Base-by-base conservation (phyloP, 2,329 filamentous ascomycete species). In the Fusarium xylarioides region DNA sequence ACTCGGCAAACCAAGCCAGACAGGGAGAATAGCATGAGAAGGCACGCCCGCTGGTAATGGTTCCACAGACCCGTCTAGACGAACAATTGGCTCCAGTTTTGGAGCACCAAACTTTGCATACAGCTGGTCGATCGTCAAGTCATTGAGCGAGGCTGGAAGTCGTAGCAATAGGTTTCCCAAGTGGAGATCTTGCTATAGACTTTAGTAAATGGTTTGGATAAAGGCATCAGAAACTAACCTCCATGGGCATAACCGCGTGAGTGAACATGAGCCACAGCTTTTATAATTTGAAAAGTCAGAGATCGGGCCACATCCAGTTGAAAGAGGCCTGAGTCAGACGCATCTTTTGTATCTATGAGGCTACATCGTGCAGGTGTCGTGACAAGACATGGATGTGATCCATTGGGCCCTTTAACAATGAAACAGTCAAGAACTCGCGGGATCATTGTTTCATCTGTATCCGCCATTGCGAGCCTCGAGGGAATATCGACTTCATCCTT, bases 1-100 rank as follows among this genome's bases (percentile, higher is more conserved):
- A 55, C 79, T 79, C 54, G 74, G 50, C 66, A 79, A 68, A 3
- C 83, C 80, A 11, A 84, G 73, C 80, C 79, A 84, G 19, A 82
- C 71, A 2, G 82, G 78, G 9, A 71, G 26, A 42, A 81, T 64
- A 26, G 60, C 79, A 18, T 81, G 56, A 1, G 73, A 65, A 40
- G 81, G 82, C 49, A 83, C 77, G 18, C 78, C 76, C 0, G 30
- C 0, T 21, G 47, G 47, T 15, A 57, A 30, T 14, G 73, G 34
- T 14, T 76, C 63, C 30, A 73, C 60, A 18, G 73, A 58, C 28
- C 60, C 66, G 42, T 79, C 76, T 7, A 64, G 23, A 15, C 73
- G 57, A 12, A 73, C 30, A 58, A 79, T 62, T 19, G 70, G 69
- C 32, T 79, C 70, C 10, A 62, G 68, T 14, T 76, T 67, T 37